Base-by-base conservation (phyloP, 495 filamentous ascomycete genomes). In the Xylaria telfairii region DNA sequence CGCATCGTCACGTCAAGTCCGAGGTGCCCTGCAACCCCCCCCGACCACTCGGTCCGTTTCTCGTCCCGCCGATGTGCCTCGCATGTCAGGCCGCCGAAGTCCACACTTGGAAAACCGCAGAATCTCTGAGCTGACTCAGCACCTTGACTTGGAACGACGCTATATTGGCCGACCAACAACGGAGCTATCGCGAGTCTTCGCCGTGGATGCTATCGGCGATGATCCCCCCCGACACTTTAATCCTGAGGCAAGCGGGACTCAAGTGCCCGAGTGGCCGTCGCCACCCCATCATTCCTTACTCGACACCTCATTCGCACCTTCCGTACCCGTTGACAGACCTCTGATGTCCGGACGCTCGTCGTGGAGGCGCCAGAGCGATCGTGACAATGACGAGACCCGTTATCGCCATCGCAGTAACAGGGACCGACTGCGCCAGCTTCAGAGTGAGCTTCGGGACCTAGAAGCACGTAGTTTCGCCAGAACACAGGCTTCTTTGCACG, bases 71-170 rank as follows among this genome's bases (percentile, higher is more conserved):
- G 34, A 67, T 15, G 30, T 41, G 10, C 49, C 24, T 44, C 53
- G 51, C 8, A 15, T 6, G n/a, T 26, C 54, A 3, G 39, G 42
- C 32, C 32, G 32, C 34, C 68, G 51, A 46, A 70, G 46, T 15
- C 60, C 68, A 34, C 41, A 59, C 3, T 13, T 37, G 28, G 68
- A 64, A 44, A 26, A 70, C 7, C 6, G 34, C 19, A 12, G 65
- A 3, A 21, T 54, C 15, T 54, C 68, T 21, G 59, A 54, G 34
- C 47, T 54, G 21, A 15, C 44, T 30, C 49, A 67, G 34, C 37
- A 30, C 46, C 6, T 66, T 44, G 65, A 67, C 19, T 7, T 54
- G 3, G 56, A 49, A 24, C 44, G 60, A 47, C 59, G 34, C 8
- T 47, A 57, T n/a, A 21, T 26, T 30, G 56, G 24, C 28, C 54